A percentile compares a stretch with the other conserved stretches of the same genome.
phyloP scores from a whole-genome alignment of 352 stramenopile genomes.

The Pilasporangium apinafurcum region DNA sequence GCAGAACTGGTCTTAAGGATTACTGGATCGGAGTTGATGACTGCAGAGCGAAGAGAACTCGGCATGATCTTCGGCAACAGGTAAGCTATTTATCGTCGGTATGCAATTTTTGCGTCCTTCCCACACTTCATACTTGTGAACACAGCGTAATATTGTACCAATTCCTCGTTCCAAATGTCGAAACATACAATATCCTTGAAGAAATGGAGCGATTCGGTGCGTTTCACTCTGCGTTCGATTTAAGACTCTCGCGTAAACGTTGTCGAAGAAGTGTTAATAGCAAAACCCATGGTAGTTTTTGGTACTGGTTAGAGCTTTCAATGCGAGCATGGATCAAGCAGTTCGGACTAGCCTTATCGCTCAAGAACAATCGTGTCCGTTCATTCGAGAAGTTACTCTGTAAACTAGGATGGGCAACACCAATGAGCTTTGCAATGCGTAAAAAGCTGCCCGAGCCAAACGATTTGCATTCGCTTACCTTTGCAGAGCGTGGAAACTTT shows the following conservation, averaged over 20 bases:
- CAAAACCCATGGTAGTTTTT: slow-evolving; percentile 18
- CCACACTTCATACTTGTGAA: too few species aligned
- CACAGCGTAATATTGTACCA: slow-evolving; percentile 18
- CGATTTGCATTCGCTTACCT: slow-evolving; percentile 13
- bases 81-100: slow-evolving; percentile 7
- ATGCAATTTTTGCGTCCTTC: background rate
- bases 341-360: slow-evolving; percentile 2
- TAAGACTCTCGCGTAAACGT: slow-evolving; percentile 15
- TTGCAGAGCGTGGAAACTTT: slow-evolving; percentile 28
- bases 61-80: slow-evolving; percentile 11
- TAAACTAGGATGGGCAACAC: slow-evolving; percentile 13
- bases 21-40: slow-evolving; percentile 9
- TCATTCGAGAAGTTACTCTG: slow-evolving; percentile 8
- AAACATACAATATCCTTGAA: slow-evolving; percentile 15
- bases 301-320: slow-evolving; percentile 30
- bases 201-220: slow-evolving; percentile 13
- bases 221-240: slow-evolving; percentile 21
- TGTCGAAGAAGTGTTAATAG: slow-evolving; percentile 9
- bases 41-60: slow-evolving; percentile 16
- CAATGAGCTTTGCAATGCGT: slow-evolving; percentile 22
- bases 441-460: slow-evolving; percentile 9
- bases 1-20: slow-evolving; percentile 6
- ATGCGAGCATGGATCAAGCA: slow-evolving; percentile 25
- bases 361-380: background rate
- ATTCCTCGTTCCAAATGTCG: slow-evolving; percentile 19